phyloP scores from a whole-genome alignment of 768 basidiomycete genomes.

The Mycena epipterygia region DNA sequence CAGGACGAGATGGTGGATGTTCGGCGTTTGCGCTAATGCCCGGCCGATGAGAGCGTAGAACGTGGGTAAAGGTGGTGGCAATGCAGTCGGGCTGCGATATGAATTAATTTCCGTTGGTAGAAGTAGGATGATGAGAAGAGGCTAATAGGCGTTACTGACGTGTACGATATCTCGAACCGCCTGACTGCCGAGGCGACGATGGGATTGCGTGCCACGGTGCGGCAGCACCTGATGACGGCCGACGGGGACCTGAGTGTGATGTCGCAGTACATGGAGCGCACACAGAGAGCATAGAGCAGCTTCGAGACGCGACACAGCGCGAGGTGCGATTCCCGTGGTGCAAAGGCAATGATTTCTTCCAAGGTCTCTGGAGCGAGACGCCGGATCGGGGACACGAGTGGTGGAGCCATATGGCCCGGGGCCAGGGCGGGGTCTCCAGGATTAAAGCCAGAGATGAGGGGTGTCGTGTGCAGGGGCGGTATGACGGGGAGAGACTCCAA shows the following conservation, averaged over 20 bases:
- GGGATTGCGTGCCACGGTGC: conserved; percentile 45
- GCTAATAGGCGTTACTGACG: conserved; percentile 40
- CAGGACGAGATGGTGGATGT: conserved; percentile 48
- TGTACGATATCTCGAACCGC: conserved; percentile 49
- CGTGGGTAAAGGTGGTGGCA: conserved; percentile 39
- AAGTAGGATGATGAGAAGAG: neutral
- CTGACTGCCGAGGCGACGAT: conserved; percentile 47
- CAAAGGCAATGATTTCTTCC: conserved; percentile 49
- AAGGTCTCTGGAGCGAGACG: conserved; percentile 53
- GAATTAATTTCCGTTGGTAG: neutral
- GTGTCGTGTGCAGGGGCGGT: neutral
- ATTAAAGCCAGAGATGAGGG: neutral
- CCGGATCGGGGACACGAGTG: conserved; percentile 18
- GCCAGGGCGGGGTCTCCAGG: conserved; percentile 14
- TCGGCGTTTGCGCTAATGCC: conserved; percentile 43
- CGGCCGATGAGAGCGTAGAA: conserved; percentile 49
- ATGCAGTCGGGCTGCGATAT: conserved; percentile 26
- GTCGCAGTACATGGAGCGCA: conserved; percentile 50
- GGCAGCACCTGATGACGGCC: conserved; percentile 50
- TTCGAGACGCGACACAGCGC: conserved; percentile 51
- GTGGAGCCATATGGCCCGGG: conserved; percentile 32
- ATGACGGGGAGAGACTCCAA: conserved; percentile 33
- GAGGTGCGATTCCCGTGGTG: conserved; percentile 44
- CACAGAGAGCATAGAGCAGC: conserved; percentile 48
- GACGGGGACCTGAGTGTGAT: conserved; percentile 47